These are phyloP conservation scores for Cytospora piceae DNA, from an alignment of 2,329 filamentous ascomycete species.

Conservation along the genomic window DNA sequence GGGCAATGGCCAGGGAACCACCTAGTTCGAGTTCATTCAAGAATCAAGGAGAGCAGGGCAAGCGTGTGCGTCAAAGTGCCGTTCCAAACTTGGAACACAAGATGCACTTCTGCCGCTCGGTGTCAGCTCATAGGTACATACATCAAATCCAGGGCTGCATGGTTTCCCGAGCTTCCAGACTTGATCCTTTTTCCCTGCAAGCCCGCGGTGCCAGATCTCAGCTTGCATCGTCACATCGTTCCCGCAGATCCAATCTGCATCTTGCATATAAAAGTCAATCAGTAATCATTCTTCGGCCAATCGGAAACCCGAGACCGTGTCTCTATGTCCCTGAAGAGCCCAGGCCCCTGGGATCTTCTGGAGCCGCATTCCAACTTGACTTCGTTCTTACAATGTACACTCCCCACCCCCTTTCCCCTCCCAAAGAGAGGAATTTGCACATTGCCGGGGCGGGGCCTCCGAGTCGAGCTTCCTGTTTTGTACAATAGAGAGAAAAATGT, in stretches of 20 bases:
- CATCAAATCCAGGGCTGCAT: too few species aligned
- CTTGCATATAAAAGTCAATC: conserved; percentile 9
- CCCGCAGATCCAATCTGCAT: conserved; percentile 20
- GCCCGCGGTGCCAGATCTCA: conserved; percentile 24
- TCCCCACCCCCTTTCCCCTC: too few species aligned
- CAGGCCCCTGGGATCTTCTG: conserved; percentile 12
- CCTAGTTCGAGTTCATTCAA: not conserved
- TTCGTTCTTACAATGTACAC: not conserved
- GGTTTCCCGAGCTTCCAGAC: not conserved
- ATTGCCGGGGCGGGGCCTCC: not conserved
- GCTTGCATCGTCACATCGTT: conserved; percentile 22
- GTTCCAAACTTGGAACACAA: not conserved
- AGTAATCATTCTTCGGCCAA: conserved; percentile 12
- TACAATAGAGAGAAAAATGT: not conserved
- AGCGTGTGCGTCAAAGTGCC: not conserved
- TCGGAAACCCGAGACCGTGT: conserved; percentile 6
- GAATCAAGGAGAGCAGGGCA: not conserved
- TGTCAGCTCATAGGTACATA: too few species aligned
- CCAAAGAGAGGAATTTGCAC: not conserved
- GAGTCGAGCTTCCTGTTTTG: conserved; percentile 1
- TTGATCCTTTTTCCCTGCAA: not conserved
- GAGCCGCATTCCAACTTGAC: conserved; percentile 19
- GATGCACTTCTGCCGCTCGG: too few species aligned
- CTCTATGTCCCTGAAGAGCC: conserved; percentile 6
- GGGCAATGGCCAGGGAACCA: not conserved